phyloP scores from a whole-genome alignment of 2,329 filamentous ascomycete species.

The Ciborinia camelliae region DNA sequence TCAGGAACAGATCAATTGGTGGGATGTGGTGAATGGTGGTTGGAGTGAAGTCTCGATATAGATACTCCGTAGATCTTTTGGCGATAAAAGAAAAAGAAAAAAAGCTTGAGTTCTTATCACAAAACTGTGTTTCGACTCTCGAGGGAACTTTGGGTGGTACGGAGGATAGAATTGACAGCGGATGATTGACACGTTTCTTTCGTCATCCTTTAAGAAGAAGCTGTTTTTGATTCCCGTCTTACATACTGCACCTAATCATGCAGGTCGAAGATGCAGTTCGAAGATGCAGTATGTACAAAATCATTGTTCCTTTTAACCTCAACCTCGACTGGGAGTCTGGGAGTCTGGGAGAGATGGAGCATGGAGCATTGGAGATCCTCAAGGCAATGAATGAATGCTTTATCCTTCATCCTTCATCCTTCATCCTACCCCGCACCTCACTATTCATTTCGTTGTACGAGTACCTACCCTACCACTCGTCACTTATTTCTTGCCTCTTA shows the following conservation, averaged over 20 bases:
- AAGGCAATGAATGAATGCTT: neutral
- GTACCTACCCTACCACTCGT: no score
- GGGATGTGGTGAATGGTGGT: neutral
- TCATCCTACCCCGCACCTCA: conserved; percentile 5
- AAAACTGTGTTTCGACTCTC: neutral
- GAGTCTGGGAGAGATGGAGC: no score
- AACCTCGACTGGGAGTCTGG: neutral
- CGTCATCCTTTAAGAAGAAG: conserved; percentile 5
- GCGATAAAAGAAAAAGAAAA: neutral
- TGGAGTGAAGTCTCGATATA: conserved; percentile 12
- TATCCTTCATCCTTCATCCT: neutral
- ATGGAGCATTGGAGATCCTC: neutral
- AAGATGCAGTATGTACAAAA: neutral
- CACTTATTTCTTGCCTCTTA: neutral
- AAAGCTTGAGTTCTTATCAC: conserved; percentile 7
- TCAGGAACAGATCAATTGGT: conserved; percentile 15
- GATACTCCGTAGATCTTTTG: neutral
- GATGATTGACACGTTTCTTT: conserved; percentile 9
- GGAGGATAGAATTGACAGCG: conserved; percentile 2
- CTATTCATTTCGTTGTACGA: neutral
- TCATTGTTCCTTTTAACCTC: conserved; percentile 4
- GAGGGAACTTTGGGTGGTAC: neutral
- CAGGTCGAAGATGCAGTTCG: conserved; percentile 6
- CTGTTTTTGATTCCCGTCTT: neutral
- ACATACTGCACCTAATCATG: conserved; percentile 2